Evolutionary conservation across 345 rosid genomes (phyloP).

Genomic region (Citrus reticulata): DNA sequence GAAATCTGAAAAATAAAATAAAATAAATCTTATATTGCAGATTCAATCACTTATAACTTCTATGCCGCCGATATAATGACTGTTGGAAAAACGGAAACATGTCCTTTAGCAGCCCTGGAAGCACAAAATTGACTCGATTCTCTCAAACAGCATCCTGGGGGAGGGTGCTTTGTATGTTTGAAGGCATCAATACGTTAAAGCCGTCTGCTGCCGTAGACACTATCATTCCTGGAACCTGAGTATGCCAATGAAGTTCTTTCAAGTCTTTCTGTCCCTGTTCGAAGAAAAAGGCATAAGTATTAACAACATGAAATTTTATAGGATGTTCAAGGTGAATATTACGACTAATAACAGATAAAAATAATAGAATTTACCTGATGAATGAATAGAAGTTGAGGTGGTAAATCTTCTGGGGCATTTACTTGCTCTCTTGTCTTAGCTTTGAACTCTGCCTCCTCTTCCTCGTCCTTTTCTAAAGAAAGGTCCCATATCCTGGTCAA

Average conservation of each 20-base stretch:
- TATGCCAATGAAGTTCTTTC: constrained; percentile 96
- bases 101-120: background rate
- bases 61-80: too few species aligned
- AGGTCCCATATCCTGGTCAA: constrained; percentile 87
- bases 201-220: constrained; percentile 84
- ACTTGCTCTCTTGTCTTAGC: constrained; percentile 80
- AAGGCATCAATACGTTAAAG: constrained; percentile 88
- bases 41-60: background rate
- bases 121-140: background rate
- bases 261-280: constrained; percentile 88
- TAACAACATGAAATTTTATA: background rate
- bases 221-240: constrained; percentile 89
- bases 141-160: constrained; percentile 49
- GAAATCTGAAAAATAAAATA: too few species aligned
- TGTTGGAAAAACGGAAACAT: too few species aligned
- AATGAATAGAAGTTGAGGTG: constrained; percentile 94
- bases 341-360: background rate
- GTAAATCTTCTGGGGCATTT: constrained; percentile 76
- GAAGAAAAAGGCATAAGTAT: background rate
- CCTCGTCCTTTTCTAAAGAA: constrained; percentile 89
- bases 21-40: background rate
- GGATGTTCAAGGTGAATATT: constrained; percentile 2
- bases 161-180: constrained; percentile 80
- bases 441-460: constrained; percentile 91
- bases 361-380: constrained; percentile 61